A percentile compares a stretch with the other conserved stretches of the same genome.
phyloP scores from a whole-genome alignment of 495 filamentous ascomycete genomes.

The Talaromyces thailandensis region DNA sequence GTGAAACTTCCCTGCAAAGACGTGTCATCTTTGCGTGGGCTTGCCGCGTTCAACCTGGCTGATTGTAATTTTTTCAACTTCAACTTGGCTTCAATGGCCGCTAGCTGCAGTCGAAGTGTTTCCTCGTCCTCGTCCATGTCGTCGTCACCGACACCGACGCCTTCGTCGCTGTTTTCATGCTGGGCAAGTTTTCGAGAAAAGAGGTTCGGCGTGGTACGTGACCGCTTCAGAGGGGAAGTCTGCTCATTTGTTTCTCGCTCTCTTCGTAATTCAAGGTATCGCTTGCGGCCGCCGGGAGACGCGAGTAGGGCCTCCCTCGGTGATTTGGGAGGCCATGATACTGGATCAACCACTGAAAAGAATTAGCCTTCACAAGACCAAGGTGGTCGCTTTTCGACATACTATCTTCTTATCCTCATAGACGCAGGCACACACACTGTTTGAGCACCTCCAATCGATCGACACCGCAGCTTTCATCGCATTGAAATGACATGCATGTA shows the following conservation, averaged over 20 bases:
- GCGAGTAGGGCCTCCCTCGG: slow-evolving; percentile 76
- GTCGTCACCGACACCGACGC: slow-evolving; percentile 24
- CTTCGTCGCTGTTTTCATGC: slow-evolving; percentile 23
- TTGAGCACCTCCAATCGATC: neutral
- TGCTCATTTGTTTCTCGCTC: slow-evolving; percentile 45
- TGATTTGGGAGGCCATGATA: slow-evolving; percentile 78
- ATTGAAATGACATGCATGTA: neutral
- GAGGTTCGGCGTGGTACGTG: slow-evolving; percentile 30
- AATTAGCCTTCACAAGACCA: neutral
- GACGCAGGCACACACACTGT: neutral
- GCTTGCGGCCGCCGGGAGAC: slow-evolving; percentile 67
- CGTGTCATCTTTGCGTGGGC: slow-evolving; percentile 13
- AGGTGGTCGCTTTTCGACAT: neutral
- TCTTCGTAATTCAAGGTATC: slow-evolving; percentile 41
- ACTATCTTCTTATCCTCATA: neutral
- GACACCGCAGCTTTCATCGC: neutral
- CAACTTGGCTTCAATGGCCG: slow-evolving; percentile 76
- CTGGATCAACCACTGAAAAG: slow-evolving; percentile 32
- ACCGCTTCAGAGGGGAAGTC: slow-evolving; percentile 53
- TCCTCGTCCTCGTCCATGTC: slow-evolving; percentile 73
- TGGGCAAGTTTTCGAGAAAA: slow-evolving; percentile 14
- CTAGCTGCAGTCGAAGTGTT: slow-evolving; percentile 69
- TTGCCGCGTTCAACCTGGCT: slow-evolving; percentile 17
- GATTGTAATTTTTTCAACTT: slow-evolving; percentile 83
- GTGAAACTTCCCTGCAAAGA: slow-evolving; percentile 10